Percentiles rank a stretch among this genome's conserved stretches.
Evolutionary conservation across 164 flowering plant species (phyloP).

Genomic region (Tetrastigma voinierianum): DNA sequence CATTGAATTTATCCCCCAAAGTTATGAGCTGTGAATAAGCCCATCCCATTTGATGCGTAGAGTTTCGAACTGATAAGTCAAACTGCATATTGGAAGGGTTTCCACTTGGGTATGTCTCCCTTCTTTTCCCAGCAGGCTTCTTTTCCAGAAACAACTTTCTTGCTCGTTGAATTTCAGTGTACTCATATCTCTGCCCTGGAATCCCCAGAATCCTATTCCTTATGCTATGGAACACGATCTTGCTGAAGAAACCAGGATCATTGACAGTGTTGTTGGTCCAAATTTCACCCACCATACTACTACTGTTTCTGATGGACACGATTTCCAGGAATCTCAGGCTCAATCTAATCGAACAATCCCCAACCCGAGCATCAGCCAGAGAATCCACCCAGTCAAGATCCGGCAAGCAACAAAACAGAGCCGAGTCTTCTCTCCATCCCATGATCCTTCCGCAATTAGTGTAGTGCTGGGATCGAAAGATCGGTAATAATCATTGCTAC

Average conservation of each 20-base stretch:
- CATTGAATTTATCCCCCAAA: too few species aligned
- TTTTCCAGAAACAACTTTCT: too few species aligned
- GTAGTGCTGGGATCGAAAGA: constrained; percentile 33
- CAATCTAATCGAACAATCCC: too few species aligned
- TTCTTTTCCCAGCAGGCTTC: constrained; percentile 14
- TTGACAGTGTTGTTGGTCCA: constrained; percentile 44
- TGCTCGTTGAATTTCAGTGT: too few species aligned
- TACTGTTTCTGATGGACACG: constrained; percentile 38
- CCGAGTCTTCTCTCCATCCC: constrained; percentile 43
- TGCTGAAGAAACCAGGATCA: constrained; percentile 47
- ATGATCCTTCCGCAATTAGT: constrained; percentile 56
- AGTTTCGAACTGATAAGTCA: constrained; percentile 28
- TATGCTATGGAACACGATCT: constrained; percentile 23
- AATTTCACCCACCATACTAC: constrained; percentile 38
- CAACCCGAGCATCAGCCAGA: constrained; percentile 32
- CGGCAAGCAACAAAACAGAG: constrained; percentile 45
- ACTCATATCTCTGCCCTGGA: too few species aligned
- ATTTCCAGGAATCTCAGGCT: constrained; percentile 38
- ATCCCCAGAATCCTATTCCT: not conserved
- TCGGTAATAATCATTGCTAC: constrained; percentile 10
- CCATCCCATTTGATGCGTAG: constrained; percentile 17
- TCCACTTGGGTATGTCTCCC: constrained; percentile 37
- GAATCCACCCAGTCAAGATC: constrained; percentile 24
- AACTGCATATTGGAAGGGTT: constrained; percentile 48
- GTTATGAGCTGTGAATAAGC: constrained; percentile 38